Evolutionary conservation across 164 flowering plant species (phyloP).

Genomic region (Tetracentron sinense): DNA sequence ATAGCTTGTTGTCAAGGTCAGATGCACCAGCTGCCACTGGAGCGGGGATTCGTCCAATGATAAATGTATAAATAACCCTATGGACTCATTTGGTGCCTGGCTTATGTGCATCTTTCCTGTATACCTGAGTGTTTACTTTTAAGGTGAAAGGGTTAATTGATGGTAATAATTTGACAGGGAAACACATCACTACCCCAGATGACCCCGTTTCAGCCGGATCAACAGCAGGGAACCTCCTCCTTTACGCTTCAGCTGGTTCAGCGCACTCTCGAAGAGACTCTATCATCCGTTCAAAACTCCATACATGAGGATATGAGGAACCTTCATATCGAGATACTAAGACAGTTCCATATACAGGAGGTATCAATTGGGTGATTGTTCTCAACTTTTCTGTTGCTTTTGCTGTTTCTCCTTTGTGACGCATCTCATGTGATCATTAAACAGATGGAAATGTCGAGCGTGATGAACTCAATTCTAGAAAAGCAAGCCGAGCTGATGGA

Average conservation of each 20-base stretch:
- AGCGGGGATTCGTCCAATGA: slow-evolving; percentile 32
- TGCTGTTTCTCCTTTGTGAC: background rate
- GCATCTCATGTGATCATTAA: slow-evolving; percentile 7
- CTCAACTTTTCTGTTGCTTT: background rate
- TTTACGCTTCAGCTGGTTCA: slow-evolving; percentile 50
- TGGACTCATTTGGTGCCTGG: background rate
- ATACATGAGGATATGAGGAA: slow-evolving; percentile 50
- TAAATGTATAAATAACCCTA: slow-evolving; percentile 42
- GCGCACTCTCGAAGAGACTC: slow-evolving; percentile 45
- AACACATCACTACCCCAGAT: no score
- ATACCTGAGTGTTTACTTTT: background rate
- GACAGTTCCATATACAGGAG: slow-evolving; percentile 74
- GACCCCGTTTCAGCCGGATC: slow-evolving; percentile 21
- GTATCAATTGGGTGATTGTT: slow-evolving; percentile 29
- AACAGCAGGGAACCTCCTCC: slow-evolving; percentile 33
- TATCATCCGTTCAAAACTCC: slow-evolving; percentile 41
- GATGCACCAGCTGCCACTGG: slow-evolving; percentile 41
- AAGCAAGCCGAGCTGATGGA: slow-evolving; percentile 74
- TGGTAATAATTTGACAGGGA: slow-evolving; percentile 23
- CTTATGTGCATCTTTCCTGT: background rate
- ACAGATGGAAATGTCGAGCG: slow-evolving; percentile 66
- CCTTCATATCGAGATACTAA: slow-evolving; percentile 46
- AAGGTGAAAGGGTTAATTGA: background rate
- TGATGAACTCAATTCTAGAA: slow-evolving; percentile 50
- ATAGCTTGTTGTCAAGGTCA: slow-evolving; percentile 49